phyloP scores from a whole-genome alignment of 768 basidiomycete species.

The Hericium coralloides region DNA sequence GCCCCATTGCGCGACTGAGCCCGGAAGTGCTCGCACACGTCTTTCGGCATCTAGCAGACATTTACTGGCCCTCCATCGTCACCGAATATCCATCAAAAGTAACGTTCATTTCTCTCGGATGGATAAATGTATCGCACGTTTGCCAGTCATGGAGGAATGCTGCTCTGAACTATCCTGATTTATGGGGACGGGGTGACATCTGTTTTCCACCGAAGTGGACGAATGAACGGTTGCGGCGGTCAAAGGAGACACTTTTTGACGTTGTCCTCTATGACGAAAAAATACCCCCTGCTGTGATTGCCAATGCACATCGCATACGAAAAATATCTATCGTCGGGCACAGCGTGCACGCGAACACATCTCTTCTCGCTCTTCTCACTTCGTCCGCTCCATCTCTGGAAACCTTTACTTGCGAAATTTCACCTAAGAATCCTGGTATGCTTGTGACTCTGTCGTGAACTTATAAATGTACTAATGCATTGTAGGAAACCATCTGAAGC shows the following conservation, averaged over 20 bases:
- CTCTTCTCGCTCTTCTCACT: background rate
- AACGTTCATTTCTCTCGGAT: background rate
- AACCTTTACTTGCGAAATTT: background rate
- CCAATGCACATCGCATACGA: no score
- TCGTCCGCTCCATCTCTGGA: background rate
- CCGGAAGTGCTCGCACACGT: background rate
- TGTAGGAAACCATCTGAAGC: no score
- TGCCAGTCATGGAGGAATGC: background rate
- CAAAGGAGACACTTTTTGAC: background rate
- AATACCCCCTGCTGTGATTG: background rate
- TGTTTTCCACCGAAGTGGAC: background rate
- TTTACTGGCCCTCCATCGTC: background rate
- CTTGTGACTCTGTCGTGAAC: background rate
- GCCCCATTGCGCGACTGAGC: background rate
- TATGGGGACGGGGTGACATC: background rate
- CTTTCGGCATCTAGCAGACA: background rate
- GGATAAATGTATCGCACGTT: background rate
- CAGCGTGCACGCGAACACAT: background rate
- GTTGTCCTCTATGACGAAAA: background rate
- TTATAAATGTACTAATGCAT: background rate
- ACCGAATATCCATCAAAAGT: no score
- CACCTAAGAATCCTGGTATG: no score
- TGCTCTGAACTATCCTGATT: background rate
- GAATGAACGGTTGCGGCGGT: background rate
- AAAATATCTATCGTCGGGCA: background rate